phyloP scores from a whole-genome alignment of 192 early-diverging fungal genomes.

The Allomyces macrogynus region DNA sequence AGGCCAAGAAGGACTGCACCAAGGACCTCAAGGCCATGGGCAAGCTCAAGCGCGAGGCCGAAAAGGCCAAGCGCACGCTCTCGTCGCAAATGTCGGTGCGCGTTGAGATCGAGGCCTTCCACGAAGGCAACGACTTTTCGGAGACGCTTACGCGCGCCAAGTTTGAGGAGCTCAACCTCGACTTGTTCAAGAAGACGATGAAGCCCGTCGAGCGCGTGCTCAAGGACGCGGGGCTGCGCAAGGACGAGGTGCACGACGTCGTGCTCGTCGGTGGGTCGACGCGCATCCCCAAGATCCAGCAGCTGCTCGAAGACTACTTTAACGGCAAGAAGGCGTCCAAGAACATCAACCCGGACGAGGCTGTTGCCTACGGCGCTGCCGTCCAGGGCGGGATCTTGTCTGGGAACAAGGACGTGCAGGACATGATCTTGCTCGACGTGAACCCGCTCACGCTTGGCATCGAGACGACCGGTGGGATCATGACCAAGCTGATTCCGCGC shows the following conservation, averaged over 20 bases:
- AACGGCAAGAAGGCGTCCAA: constrained; percentile 91
- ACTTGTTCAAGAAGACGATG: constrained; percentile 81
- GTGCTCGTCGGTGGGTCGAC: constrained; percentile 96
- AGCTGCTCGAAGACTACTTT: constrained; percentile 83
- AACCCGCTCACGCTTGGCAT: constrained; percentile 94
- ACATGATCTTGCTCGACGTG: constrained; percentile 73
- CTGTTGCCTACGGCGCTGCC: constrained; percentile 93
- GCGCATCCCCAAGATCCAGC: constrained; percentile 92
- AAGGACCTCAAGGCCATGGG: constrained; percentile 78
- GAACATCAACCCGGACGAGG: constrained; percentile 97
- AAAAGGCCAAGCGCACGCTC: constrained; percentile 91
- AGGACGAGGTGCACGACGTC: constrained; percentile 82
- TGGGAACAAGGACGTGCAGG: constrained; percentile 40
- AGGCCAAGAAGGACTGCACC: constrained; percentile 56
- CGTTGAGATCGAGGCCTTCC: constrained; percentile 82
- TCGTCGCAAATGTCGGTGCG: constrained; percentile 83
- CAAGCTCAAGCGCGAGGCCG: constrained; percentile 82
- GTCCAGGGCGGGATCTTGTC: constrained; percentile 82
- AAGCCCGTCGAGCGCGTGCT: constrained; percentile 85
- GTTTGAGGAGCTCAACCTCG: constrained; percentile 87
- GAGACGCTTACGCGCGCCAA: constrained; percentile 90
- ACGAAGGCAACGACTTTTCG: constrained; percentile 70
- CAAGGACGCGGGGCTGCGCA: constrained; percentile 69
- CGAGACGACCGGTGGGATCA: constrained; percentile 92
- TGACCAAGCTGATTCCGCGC: constrained; percentile 84